Percentiles rank a stretch among this genome's conserved stretches.
phyloP scores from a whole-genome alignment of 202 grass and related monocot genomes.

The Zoysia matrella region DNA sequence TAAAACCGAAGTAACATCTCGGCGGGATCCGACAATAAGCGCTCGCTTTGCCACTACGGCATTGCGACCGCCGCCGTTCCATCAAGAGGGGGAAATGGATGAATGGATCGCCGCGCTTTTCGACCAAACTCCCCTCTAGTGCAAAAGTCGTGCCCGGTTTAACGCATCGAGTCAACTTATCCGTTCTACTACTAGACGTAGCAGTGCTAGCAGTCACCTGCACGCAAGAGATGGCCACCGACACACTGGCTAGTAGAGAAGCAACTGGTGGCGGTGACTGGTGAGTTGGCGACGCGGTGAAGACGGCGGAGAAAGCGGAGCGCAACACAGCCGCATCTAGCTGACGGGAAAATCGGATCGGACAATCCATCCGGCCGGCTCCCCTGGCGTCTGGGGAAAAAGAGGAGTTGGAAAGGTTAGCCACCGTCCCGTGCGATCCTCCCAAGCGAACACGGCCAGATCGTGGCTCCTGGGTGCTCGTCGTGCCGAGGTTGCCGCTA shows the following conservation, averaged over 20 bases:
- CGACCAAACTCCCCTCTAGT: background rate
- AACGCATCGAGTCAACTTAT: background rate
- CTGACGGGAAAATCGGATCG: background rate
- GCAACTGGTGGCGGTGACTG: background rate
- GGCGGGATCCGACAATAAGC: background rate
- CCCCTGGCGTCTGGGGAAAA: slow-evolving; percentile 20
- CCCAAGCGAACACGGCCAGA: slow-evolving; percentile 47
- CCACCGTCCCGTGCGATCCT: slow-evolving; percentile 42
- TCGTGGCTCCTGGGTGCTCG: slow-evolving; percentile 28
- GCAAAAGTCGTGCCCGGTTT: background rate
- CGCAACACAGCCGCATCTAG: no score
- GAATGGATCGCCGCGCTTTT: slow-evolving; percentile 36
- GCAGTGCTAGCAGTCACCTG: background rate
- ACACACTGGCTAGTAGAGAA: background rate
- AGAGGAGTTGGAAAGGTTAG: background rate
- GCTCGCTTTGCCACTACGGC: slow-evolving; percentile 41
- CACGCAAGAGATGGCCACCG: background rate
- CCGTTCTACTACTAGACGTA: background rate
- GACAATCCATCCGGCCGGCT: slow-evolving; percentile 22
- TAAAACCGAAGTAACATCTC: slow-evolving; percentile 29
- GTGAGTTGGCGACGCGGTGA: background rate
- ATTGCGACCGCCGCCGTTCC: slow-evolving; percentile 6
- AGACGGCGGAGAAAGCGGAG: background rate
- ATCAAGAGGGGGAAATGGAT: background rate
- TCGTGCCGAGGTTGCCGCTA: slow-evolving; percentile 3